Percentiles rank a stretch among this genome's conserved stretches.
Conservation (phyloP, 345 rosid species). For the Linum trigynum region DNA sequence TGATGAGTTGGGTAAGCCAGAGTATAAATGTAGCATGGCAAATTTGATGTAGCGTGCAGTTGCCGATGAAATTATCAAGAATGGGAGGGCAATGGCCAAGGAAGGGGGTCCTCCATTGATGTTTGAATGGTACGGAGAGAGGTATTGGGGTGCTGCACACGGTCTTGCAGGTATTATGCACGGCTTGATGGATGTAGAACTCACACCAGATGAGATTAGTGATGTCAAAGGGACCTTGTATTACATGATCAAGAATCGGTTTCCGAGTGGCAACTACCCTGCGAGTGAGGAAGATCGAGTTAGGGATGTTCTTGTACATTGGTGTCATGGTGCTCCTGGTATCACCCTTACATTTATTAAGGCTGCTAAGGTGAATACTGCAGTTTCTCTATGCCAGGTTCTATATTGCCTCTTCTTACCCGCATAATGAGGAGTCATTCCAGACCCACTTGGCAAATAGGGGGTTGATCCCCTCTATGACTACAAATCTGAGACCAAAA, state of each 20-base stretch:
- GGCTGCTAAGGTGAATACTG: slow-evolving; percentile 19
- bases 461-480: no score
- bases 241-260: slow-evolving; percentile 19
- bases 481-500: no score
- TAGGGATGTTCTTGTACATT: slow-evolving; percentile 28
- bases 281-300: slow-evolving; percentile 16
- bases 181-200: slow-evolving; percentile 22
- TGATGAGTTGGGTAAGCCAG: background rate
- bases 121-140: slow-evolving; percentile 26
- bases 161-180: slow-evolving; percentile 26
- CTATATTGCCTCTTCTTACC: no score
- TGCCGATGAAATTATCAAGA: slow-evolving; percentile 18
- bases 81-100: slow-evolving; percentile 14
- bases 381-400: background rate
- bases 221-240: slow-evolving; percentile 23
- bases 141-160: slow-evolving; percentile 28
- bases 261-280: slow-evolving; percentile 19
- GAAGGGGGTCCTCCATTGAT: slow-evolving; percentile 20
- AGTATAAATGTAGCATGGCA: background rate
- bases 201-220: slow-evolving; percentile 15
- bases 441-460: no score
- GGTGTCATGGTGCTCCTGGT: slow-evolving; percentile 29
- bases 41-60: slow-evolving; percentile 14
- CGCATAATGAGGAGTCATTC: no score
- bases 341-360: slow-evolving; percentile 23